A percentile compares a stretch with the other conserved stretches of the same genome.
Conservation (phyloP, 192 early-diverging fungal genomes). For the Linnemannia elongata region DNA sequence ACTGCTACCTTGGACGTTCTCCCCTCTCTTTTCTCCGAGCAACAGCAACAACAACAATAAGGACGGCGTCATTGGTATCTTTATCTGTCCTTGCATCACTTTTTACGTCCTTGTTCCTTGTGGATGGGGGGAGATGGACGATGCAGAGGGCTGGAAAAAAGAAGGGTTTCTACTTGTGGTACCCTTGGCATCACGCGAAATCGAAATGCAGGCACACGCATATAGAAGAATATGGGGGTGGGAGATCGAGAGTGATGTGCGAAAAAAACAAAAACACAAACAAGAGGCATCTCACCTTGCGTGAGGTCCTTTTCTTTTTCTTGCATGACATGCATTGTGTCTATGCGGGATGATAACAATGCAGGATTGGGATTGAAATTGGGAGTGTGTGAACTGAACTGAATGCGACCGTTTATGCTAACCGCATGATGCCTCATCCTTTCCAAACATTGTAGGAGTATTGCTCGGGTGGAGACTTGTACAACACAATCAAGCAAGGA, state of each 20-base stretch:
- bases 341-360: not conserved
- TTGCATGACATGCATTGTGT: not conserved
- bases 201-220: not conserved
- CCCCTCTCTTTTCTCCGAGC: not conserved
- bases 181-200: not conserved
- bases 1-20: not conserved
- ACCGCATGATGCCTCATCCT: not conserved
- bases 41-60: not conserved
- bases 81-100: not conserved
- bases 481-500: constrained; percentile 79
- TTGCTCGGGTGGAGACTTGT: constrained; percentile 94
- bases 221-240: not conserved
- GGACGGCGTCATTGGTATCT: not conserved
- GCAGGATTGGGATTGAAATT: not conserved
- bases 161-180: not conserved
- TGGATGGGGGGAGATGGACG: not conserved
- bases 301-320: constrained; percentile 1
- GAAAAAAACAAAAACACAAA: not conserved
- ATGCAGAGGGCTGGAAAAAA: not conserved
- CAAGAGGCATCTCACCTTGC: not conserved
- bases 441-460: constrained; percentile 67
- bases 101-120: not conserved
- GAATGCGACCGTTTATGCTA: not conserved
- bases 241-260: not conserved
- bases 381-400: not conserved